Conservation (phyloP, 2,329 filamentous ascomycete genomes). For the Sclerotinia nivalis region DNA sequence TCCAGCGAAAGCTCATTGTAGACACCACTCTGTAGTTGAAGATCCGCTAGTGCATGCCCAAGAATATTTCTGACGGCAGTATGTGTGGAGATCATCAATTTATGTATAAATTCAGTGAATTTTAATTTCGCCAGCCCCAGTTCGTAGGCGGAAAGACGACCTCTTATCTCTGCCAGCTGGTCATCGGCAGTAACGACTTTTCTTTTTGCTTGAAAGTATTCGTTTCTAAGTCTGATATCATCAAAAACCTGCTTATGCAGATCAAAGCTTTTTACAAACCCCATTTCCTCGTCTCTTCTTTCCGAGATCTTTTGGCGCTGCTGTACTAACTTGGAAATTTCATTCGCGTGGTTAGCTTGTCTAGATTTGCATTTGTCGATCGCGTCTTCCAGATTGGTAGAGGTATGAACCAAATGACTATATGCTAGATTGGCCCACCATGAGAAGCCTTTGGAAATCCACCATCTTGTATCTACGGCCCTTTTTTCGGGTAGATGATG, state of each 20-base stretch:
- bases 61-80: background rate
- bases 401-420: background rate
- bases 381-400: background rate
- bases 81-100: background rate
- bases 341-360: background rate
- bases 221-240: background rate
- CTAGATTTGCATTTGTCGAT: background rate
- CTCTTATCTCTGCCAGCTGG: background rate
- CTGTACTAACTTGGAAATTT: background rate
- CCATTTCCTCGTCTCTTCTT: background rate
- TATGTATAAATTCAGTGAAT: background rate
- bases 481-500: slow-evolving; percentile 1
- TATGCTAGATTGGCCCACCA: slow-evolving; percentile 9
- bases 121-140: background rate
- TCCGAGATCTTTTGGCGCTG: background rate
- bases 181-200: background rate
- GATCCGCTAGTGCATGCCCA: background rate
- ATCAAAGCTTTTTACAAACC: background rate
- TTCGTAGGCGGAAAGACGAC: background rate
- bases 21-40: background rate
- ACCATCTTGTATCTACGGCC: background rate
- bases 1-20: background rate
- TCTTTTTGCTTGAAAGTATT: background rate
- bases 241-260: background rate
- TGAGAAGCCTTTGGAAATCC: background rate